Conservation (phyloP, 2,329 filamentous ascomycete genomes). For the Geoglossum cookeanum region DNA sequence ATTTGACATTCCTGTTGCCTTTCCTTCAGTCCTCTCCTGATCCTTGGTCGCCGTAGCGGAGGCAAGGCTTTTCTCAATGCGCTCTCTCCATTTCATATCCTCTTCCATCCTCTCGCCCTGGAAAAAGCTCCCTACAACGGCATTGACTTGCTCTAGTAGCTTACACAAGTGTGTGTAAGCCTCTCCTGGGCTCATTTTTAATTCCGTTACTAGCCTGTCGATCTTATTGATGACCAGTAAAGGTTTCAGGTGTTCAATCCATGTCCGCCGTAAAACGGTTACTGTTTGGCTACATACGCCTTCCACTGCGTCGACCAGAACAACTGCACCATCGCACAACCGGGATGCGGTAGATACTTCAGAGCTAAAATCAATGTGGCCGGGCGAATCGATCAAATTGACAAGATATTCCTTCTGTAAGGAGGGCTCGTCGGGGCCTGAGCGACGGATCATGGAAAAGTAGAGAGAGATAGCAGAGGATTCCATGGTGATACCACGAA, state of each 20-base stretch:
- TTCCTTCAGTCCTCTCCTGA: conserved; percentile 24
- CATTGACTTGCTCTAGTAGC: conserved; percentile 88
- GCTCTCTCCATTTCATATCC: conserved; percentile 86
- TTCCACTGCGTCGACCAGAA: conserved; percentile 90
- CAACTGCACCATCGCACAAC: conserved; percentile 82
- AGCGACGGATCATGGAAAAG: conserved; percentile 74
- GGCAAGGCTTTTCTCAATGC: conserved; percentile 61
- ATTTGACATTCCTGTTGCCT: conserved; percentile 30
- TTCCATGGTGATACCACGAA: conserved; percentile 98
- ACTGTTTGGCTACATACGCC: conserved; percentile 98
- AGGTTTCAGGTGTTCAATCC: conserved; percentile 89
- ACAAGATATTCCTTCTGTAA: conserved; percentile 79
- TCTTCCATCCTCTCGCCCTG: conserved; percentile 98
- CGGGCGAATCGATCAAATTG: conserved; percentile 93
- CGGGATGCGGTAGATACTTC: conserved; percentile 93
- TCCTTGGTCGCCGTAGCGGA: conserved; percentile 50
- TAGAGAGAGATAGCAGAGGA: conserved; percentile 93
- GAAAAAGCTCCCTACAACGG: conserved; percentile 92
- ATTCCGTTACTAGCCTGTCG: conserved; percentile 80
- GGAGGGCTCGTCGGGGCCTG: conserved; percentile 45
- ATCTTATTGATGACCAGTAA: conserved; percentile 97
- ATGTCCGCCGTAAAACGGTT: conserved; percentile 83
- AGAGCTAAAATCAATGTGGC: conserved; percentile 96
- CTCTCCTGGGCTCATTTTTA: conserved; percentile 81
- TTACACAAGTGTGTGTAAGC: conserved; percentile 80